Base-by-base conservation (phyloP, 2,329 filamentous ascomycete genomes). In the Aspergillus versicolor region DNA sequence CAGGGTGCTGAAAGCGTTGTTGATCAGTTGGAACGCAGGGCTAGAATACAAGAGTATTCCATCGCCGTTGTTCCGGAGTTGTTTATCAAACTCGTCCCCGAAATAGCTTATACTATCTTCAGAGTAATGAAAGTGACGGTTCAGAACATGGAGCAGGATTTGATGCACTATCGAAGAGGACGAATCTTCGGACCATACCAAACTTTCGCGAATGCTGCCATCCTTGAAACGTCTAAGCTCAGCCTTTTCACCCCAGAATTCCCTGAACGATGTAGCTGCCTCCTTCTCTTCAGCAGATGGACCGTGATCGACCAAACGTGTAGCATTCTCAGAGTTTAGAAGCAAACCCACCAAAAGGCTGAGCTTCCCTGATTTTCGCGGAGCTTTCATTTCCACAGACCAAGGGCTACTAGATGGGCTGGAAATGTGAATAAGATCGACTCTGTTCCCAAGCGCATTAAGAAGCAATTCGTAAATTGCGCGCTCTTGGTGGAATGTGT, bases 211-310 rank as follows among this genome's bases (percentile, higher is more conserved):
- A 63, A 99, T 97, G 65, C 88, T 93, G 21, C 94, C 94, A 68
- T 97, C 92, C 67, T 92, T 95, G 80, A 99, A 99, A 19, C 94
- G 89, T 62, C 94, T 86, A 45, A 99, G 81, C 73, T 99, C 94
- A 1, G 94, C 85, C 71, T 94, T 96, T 9, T 93, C 88, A 6
- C 93, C 94, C 94, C 95, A 99, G 71, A 99, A 97, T 34, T 88
- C 85, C 37, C 91, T 89, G 73, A 97, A 99, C 32, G 82, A 82
- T 9, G 87, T 86, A 22, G 92, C 89, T 61, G 91, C 90, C 62
- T 89, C 87, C 73, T 93, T 92, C 59, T 94, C 84, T 69, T 97
- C 92, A 2, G 91, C 90, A 1, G 88, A 78, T 5, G 94, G 94
- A 0, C 94, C 94, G 70, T 92, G 90, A 63, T 99, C 94, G 61